Evolutionary conservation across 2,329 filamentous ascomycete genomes (phyloP).

Genomic region (Cercospora zeina): DNA sequence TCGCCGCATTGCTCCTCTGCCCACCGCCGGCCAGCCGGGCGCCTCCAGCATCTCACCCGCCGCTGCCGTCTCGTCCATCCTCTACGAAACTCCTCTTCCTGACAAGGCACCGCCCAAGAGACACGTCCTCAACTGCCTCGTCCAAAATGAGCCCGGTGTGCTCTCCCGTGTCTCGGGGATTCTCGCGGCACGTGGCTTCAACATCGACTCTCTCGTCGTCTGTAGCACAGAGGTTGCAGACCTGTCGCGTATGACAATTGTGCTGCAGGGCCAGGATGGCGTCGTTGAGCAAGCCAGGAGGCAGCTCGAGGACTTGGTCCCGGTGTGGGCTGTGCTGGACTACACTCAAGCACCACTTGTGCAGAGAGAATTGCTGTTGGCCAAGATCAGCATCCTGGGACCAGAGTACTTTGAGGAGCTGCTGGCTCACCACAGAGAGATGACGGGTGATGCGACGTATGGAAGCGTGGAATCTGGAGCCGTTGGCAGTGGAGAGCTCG

Average conservation of each 20-base stretch:
- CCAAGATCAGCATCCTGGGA: constrained; percentile 94
- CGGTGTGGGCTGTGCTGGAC: constrained; percentile 96
- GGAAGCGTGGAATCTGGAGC: constrained; percentile 30
- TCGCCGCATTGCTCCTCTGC: constrained; percentile 82
- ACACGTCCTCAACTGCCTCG: constrained; percentile 95
- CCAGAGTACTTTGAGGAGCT: constrained; percentile 99
- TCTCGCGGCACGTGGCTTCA: constrained; percentile 93
- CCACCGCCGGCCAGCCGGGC: constrained; percentile 54
- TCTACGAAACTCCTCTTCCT: constrained; percentile 93
- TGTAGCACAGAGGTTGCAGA: constrained; percentile 98
- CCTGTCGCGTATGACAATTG: constrained; percentile 97
- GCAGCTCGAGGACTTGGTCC: constrained; percentile 93
- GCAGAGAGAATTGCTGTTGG: constrained; percentile 90
- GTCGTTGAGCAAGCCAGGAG: constrained; percentile 95
- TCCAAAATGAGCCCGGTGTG: constrained; percentile 98
- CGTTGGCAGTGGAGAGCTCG: constrained; percentile 31
- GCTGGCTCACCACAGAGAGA: constrained; percentile 91
- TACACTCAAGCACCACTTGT: constrained; percentile 92
- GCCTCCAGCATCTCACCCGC: constrained; percentile 78
- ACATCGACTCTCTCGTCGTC: constrained; percentile 97
- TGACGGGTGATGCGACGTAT: constrained; percentile 51
- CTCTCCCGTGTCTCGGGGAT: constrained; percentile 95
- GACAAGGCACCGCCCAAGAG: constrained; percentile 83
- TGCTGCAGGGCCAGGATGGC: constrained; percentile 91
- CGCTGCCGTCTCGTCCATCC: constrained; percentile 93